Conservation (phyloP, 495 filamentous ascomycete genomes). For the Eremomyces bilateralis region DNA sequence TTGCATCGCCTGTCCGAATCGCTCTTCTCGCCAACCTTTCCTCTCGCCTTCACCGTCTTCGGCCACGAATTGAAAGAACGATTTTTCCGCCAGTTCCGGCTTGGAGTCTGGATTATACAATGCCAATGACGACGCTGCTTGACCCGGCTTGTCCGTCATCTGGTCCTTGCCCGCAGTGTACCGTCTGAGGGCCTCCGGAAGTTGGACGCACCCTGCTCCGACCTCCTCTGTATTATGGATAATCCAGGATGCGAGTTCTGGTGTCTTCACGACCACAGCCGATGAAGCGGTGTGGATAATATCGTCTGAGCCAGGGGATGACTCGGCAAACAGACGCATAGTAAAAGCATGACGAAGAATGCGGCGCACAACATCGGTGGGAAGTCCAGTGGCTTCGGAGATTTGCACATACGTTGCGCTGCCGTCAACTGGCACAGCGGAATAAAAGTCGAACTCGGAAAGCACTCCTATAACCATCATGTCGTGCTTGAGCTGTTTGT, state of each 20-base stretch:
- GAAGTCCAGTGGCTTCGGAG: neutral
- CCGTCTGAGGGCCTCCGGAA: neutral
- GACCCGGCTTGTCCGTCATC: neutral
- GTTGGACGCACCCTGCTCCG: neutral
- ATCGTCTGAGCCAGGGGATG: neutral
- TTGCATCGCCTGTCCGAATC: slow-evolving; percentile 1
- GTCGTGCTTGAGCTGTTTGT: slow-evolving; percentile 1
- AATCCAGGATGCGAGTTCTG: neutral
- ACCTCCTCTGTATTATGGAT: neutral
- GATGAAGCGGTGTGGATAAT: neutral
- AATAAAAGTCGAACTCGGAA: neutral
- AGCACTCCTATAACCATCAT: neutral
- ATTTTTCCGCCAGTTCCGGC: neutral
- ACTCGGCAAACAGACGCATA: neutral
- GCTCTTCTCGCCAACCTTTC: neutral
- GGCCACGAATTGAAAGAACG: neutral
- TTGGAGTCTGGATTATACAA: neutral
- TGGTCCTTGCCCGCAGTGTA: neutral
- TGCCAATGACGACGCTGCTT: neutral
- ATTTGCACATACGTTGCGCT: neutral
- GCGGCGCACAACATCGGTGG: neutral
- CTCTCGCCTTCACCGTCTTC: neutral
- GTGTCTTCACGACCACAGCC: neutral
- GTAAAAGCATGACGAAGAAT: neutral
- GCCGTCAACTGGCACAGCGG: neutral